A percentile compares a stretch with the other conserved stretches of the same genome.
Conservation (phyloP, 208 protist genomes). For the Trypanosoma theileri region DNA sequence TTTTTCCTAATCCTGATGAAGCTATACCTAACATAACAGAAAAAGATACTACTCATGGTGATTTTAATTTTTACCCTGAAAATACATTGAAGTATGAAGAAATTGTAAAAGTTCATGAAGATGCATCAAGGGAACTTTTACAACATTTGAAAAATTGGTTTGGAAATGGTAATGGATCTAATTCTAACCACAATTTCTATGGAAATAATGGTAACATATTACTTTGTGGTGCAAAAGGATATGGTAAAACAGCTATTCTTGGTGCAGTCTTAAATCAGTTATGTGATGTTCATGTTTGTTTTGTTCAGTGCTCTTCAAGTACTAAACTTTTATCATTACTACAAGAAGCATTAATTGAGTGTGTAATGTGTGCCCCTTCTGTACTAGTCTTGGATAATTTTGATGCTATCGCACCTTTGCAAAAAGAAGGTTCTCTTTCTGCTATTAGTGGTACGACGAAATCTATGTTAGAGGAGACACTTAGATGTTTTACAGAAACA, state of each 20-base stretch:
- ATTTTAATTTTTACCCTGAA: background rate
- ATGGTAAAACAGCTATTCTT: constrained; percentile 77
- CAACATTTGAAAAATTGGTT: constrained; percentile 44
- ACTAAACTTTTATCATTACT: constrained; percentile 51
- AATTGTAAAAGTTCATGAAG: constrained; percentile 56
- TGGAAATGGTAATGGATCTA: constrained; percentile 20
- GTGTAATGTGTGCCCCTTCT: constrained; percentile 73
- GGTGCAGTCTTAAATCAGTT: constrained; percentile 44
- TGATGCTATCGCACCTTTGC: constrained; percentile 71
- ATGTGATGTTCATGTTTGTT: constrained; percentile 46
- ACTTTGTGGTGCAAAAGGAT: constrained; percentile 80
- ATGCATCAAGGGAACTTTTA: constrained; percentile 43
- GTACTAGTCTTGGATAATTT: constrained; percentile 88
- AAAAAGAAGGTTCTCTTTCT: constrained; percentile 65
- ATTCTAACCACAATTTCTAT: constrained; percentile 13
- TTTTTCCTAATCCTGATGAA: constrained; percentile 42
- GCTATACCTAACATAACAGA: constrained; percentile 16
- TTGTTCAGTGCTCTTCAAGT: constrained; percentile 55
- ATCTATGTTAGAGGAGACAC: constrained; percentile 53
- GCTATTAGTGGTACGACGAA: constrained; percentile 62
- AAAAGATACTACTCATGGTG: background rate
- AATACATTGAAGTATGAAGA: constrained; percentile 19
- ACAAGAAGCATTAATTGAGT: constrained; percentile 51
- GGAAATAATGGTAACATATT: constrained; percentile 62
- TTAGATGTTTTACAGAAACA: constrained; percentile 49